Evolutionary conservation across 257 asterid species (phyloP).

Genomic region (Plectranthus barbatus): DNA sequence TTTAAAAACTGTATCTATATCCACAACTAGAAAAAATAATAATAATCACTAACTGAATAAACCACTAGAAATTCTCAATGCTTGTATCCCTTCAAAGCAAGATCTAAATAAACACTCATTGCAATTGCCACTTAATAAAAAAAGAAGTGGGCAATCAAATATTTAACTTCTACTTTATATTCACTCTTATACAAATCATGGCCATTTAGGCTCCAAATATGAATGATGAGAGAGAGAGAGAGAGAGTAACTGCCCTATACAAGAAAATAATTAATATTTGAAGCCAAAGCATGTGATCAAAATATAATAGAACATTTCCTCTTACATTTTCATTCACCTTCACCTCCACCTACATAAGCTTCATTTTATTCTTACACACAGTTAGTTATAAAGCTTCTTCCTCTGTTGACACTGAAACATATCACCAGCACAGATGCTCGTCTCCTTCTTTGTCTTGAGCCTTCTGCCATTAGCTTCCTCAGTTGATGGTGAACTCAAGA

Average conservation of each 20-base stretch:
- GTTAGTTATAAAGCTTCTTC: not conserved
- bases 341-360: not conserved
- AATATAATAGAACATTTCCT: no score
- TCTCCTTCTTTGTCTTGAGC: constrained; percentile 8
- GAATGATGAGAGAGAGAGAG: constrained; percentile 2
- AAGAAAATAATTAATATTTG: no score
- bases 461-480: constrained; percentile 28
- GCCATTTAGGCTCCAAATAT: not conserved
- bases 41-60: not conserved
- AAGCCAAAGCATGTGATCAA: not conserved
- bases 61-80: not conserved
- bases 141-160: constrained; percentile 4
- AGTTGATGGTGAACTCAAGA: constrained; percentile 18
- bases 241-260: not conserved
- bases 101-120: constrained; percentile 15
- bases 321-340: not conserved
- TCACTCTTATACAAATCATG: not conserved
- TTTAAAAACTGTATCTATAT: no score
- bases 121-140: constrained; percentile 21
- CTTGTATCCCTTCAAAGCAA: not conserved
- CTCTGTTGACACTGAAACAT: constrained; percentile 7
- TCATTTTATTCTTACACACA: no score
- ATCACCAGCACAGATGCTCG: constrained; percentile 18
- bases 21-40: no score
- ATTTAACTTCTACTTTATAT: not conserved